These are phyloP conservation scores for Saccharomycopsis sp. DNA, from an alignment of 805 yeast species.

Conservation along the genomic window DNA sequence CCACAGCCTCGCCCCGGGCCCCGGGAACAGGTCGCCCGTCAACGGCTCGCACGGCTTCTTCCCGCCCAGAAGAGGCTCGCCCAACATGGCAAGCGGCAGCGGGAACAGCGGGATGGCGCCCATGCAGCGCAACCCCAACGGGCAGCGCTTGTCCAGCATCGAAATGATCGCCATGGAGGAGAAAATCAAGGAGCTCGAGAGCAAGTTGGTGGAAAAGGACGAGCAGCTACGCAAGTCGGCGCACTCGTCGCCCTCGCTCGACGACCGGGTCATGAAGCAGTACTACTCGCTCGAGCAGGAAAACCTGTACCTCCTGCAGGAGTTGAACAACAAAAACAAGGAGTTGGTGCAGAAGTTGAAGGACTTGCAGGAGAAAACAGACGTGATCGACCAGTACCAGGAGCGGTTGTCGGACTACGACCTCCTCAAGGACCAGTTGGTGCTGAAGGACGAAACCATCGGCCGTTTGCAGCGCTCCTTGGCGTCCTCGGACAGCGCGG, in stretches of 20 bases:
- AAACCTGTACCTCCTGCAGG: constrained; percentile 12
- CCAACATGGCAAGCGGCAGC: neutral
- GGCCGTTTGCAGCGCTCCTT: neutral
- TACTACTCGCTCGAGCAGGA: constrained; percentile 18
- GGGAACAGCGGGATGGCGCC: neutral
- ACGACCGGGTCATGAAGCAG: constrained; percentile 15
- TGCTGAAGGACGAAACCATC: neutral
- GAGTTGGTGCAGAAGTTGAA: constrained; percentile 15
- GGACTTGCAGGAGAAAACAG: constrained; percentile 19
- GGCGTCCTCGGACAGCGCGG: neutral
- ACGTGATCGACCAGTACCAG: constrained; percentile 11
- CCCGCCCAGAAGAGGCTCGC: constrained; percentile 7
- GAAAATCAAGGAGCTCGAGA: constrained; percentile 16
- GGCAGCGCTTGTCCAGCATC: constrained; percentile 8
- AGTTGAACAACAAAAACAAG: constrained; percentile 16
- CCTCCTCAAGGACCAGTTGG: neutral
- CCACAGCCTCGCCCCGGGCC: neutral
- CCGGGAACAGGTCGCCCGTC: neutral
- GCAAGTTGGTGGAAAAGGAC: constrained; percentile 12
- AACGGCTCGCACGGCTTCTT: constrained; percentile 9
- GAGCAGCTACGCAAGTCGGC: constrained; percentile 12
- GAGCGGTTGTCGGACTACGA: neutral
- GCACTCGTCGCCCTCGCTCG: constrained; percentile 6
- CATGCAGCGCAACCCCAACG: neutral
- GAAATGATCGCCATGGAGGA: constrained; percentile 21